These are phyloP conservation scores for Yarrowia sp. DNA, from an alignment of 805 yeast genomes.

Conservation along the genomic window DNA sequence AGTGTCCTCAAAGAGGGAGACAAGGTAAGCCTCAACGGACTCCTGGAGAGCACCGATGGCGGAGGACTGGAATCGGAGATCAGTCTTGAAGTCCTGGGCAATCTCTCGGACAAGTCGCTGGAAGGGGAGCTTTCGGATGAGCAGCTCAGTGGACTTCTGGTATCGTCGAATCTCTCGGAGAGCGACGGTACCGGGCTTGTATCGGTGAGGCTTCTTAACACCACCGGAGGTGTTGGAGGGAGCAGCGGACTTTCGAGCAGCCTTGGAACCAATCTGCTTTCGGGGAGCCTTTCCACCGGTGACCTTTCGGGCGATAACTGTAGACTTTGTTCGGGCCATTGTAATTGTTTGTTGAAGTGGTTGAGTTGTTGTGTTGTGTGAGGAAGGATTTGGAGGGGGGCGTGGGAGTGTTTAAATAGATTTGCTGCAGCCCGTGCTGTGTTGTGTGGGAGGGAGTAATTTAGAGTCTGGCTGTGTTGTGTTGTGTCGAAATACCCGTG, in stretches of 20 bases:
- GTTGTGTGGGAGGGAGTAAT: constrained; percentile 15
- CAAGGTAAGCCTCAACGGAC: constrained; percentile 88
- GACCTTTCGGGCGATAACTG: constrained; percentile 75
- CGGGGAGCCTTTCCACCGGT: constrained; percentile 95
- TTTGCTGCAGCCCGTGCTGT: constrained; percentile 44
- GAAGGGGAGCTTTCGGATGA: constrained; percentile 89
- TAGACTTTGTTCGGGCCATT: constrained; percentile 90
- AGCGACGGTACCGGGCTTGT: constrained; percentile 95
- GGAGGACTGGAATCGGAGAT: constrained; percentile 85
- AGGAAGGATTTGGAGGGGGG: constrained; percentile 86
- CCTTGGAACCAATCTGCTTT: constrained; percentile 89
- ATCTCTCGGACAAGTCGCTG: constrained; percentile 90
- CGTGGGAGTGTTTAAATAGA: constrained; percentile 74
- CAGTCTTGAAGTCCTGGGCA: constrained; percentile 86
- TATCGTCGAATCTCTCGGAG: constrained; percentile 91
- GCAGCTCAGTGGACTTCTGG: constrained; percentile 86
- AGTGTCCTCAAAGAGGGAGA: constrained; percentile 85
- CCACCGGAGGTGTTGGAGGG: constrained; percentile 82
- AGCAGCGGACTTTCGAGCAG: constrained; percentile 82
- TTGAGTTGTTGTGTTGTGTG: constrained; percentile 39
- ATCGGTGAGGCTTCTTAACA: constrained; percentile 92
- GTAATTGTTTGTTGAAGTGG: constrained; percentile 40
- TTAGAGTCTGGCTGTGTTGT: constrained; percentile 28
- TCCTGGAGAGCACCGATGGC: constrained; percentile 92
- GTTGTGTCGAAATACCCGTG: constrained; percentile 31